Conservation (phyloP, 768 basidiomycete species). For the Phlegmacium glaucopus region DNA sequence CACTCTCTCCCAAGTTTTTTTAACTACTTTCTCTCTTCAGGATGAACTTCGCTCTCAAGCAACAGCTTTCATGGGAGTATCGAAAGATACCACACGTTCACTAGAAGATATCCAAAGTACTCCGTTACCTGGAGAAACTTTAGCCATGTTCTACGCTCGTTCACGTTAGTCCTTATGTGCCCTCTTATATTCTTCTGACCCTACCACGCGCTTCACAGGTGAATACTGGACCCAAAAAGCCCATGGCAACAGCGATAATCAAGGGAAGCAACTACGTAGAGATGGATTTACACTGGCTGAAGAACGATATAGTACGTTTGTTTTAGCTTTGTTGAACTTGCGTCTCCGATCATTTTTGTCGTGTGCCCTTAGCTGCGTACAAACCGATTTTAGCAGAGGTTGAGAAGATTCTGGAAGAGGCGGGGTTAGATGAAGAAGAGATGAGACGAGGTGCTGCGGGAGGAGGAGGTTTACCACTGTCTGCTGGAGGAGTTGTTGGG, state of each 20-base stretch:
- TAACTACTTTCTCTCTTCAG: constrained; percentile 15
- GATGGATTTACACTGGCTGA: constrained; percentile 78
- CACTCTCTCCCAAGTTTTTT: not conserved
- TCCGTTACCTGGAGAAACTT: constrained; percentile 79
- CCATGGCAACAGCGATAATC: constrained; percentile 50
- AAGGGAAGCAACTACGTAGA: constrained; percentile 74
- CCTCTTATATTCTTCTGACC: not conserved
- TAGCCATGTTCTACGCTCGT: constrained; percentile 80
- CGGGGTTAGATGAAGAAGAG: constrained; percentile 82
- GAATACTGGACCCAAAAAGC: constrained; percentile 83
- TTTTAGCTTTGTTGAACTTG: no score
- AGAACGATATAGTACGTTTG: constrained; percentile 65
- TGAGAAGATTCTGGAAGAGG: constrained; percentile 78
- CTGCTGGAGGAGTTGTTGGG: constrained; percentile 32
- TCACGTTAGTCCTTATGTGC: constrained; percentile 51
- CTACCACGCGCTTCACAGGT: constrained; percentile 41
- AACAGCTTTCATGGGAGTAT: constrained; percentile 53
- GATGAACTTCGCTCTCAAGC: constrained; percentile 32
- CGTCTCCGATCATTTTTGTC: no score
- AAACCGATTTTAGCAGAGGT: constrained; percentile 82
- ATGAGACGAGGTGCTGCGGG: constrained; percentile 58
- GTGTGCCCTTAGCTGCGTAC: no score
- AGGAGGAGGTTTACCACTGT: constrained; percentile 26
- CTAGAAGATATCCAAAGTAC: constrained; percentile 71
- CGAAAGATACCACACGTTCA: constrained; percentile 54